These are phyloP conservation scores for Jamesozyma piceae DNA, from an alignment of 805 yeast genomes.

Conservation along the genomic window DNA sequence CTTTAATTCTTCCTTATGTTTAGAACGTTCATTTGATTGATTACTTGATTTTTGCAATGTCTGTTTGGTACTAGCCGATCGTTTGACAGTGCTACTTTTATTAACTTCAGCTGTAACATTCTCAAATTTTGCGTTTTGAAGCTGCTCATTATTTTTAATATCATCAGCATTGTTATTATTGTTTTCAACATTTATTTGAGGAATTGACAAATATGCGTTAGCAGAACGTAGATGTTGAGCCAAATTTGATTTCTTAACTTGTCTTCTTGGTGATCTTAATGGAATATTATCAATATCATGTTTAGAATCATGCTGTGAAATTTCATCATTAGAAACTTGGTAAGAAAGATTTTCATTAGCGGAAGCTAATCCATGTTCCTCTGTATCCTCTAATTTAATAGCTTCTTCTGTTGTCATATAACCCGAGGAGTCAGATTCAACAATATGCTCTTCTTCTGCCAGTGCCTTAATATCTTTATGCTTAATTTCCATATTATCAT, in stretches of 20 bases:
- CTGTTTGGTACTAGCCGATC: background rate
- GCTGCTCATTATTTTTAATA: background rate
- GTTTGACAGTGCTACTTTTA: background rate
- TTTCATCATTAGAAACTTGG: background rate
- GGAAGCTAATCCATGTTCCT: background rate
- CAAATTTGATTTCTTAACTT: slow-evolving; percentile 24
- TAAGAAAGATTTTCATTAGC: background rate
- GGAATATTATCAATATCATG: background rate
- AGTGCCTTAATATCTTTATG: background rate
- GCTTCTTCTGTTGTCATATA: background rate
- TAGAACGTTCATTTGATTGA: background rate
- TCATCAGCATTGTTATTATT: background rate
- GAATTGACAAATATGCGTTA: slow-evolving; percentile 17
- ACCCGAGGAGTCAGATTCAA: background rate
- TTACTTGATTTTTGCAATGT: background rate
- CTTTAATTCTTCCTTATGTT: background rate
- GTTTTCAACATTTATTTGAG: background rate
- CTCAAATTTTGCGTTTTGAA: background rate
- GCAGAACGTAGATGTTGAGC: slow-evolving; percentile 42
- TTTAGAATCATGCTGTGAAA: background rate
- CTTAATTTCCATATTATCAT: background rate
- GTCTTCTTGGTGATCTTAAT: background rate
- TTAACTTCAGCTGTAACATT: background rate
- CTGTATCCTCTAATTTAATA: background rate
- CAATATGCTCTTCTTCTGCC: background rate